Base-by-base conservation (phyloP, 1,284 basidiomycete species). In the Fistulinella staudtii region DNA sequence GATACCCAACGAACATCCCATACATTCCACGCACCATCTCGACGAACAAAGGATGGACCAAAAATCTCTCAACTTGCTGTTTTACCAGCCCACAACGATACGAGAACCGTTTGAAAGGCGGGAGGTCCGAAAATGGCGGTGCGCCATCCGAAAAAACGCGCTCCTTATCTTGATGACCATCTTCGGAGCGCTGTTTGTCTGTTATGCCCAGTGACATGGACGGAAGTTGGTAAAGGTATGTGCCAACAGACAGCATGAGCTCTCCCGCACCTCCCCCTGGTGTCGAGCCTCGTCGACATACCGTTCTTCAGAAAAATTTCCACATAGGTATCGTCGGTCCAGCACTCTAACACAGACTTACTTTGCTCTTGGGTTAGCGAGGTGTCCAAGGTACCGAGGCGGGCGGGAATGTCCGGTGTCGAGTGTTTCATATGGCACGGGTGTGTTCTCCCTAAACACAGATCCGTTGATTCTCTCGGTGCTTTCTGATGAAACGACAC, bases 351-450 rank as follows among this genome's bases (percentile, higher is more conserved):
- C 65, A 39, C 77, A 61, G 0, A 76, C 77, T n/a, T n/a, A n/a
- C n/a, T n/a, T n/a, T n/a, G n/a, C n/a, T 80, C 64, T 54, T 83
- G 80, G 3, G 66, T 71, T 22, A 81, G n/a, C n/a, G n/a, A n/a
- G n/a, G n/a, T n/a, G 61, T 4, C 76, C 65, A 8, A 74, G 69
- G 28, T 70, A 72, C 3, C n/a, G n/a, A n/a, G n/a, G 69, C 76
- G 39, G 72, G 70, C 8, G 79, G 77, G 25, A 82, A 74, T 0
- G 77, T 79, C n/a, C n/a, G 21, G 80, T 44, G 3, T 56, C 53
- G 14, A n/a, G n/a, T n/a, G n/a, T n/a, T n/a, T n/a, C n/a, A n/a
- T n/a, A n/a, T n/a, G n/a, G n/a, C n/a, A n/a, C n/a, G n/a, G n/a
- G n/a, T n/a, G n/a, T n/a, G n/a, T n/a, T n/a, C n/a, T n/a, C 72